phyloP scores from a whole-genome alignment of 805 yeast genomes.

The Monosporozyma servazzii region DNA sequence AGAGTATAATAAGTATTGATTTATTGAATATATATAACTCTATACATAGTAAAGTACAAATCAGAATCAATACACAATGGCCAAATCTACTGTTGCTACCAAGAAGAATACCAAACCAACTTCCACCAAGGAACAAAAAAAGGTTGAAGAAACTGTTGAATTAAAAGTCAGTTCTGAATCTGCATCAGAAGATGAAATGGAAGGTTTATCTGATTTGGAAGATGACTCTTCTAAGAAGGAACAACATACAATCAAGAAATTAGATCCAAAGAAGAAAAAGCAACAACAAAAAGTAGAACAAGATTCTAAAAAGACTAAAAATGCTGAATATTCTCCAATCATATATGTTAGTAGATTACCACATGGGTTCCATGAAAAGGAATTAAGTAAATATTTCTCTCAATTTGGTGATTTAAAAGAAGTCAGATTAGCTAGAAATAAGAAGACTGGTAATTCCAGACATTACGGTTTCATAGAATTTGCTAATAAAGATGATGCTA shows the following conservation, averaged over 20 bases:
- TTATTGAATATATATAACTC: too few species aligned
- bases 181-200: slow-evolving; percentile 10
- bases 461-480: slow-evolving; percentile 91
- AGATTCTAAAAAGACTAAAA: slow-evolving; percentile 14
- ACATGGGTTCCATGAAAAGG: slow-evolving; percentile 79
- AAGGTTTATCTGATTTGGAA: slow-evolving; percentile 17
- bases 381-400: slow-evolving; percentile 63
- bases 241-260: slow-evolving; percentile 25
- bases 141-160: slow-evolving; percentile 12
- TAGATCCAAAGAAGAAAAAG: slow-evolving; percentile 20
- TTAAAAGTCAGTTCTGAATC: slow-evolving; percentile 11
- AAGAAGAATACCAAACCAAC: neutral
- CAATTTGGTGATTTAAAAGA: slow-evolving; percentile 85
- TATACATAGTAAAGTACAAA: neutral
- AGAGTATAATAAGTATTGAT: neutral
- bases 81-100: slow-evolving; percentile 1
- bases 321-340: slow-evolving; percentile 45
- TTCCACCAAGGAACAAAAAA: slow-evolving; percentile 8
- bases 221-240: slow-evolving; percentile 22
- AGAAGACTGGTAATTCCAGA: slow-evolving; percentile 81
- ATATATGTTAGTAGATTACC: slow-evolving; percentile 90
- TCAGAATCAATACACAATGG: slow-evolving; percentile 5
- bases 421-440: slow-evolving; percentile 77
- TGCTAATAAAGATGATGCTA: slow-evolving; percentile 62
- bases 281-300: neutral